A percentile compares a stretch with the other conserved stretches of the same genome.
phyloP scores from a whole-genome alignment of 2,329 filamentous ascomycete genomes.

The Geoglossum cookeanum region DNA sequence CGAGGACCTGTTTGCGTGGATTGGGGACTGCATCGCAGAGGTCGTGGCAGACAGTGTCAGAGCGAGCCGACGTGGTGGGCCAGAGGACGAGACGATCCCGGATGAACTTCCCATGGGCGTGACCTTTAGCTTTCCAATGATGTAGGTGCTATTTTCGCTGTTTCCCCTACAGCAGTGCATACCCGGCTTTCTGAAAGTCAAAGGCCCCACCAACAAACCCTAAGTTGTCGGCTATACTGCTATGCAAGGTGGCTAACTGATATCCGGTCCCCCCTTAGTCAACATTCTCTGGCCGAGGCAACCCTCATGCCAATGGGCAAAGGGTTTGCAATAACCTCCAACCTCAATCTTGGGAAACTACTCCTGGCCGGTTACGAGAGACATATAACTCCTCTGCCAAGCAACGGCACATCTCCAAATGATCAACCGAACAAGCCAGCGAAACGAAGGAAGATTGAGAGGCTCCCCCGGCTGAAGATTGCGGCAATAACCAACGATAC shows the following conservation, averaged over 20 bases:
- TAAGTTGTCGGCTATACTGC: neutral
- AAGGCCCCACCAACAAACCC: neutral
- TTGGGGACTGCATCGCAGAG: constrained; percentile 55
- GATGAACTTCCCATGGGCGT: constrained; percentile 42
- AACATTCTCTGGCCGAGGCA: constrained; percentile 41
- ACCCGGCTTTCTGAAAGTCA: neutral
- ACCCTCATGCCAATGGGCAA: constrained; percentile 52
- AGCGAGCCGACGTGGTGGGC: neutral
- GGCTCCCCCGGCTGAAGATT: constrained; percentile 46
- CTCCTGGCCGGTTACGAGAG: constrained; percentile 39
- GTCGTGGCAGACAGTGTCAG: constrained; percentile 40
- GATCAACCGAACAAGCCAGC: constrained; percentile 16
- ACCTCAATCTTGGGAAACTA: constrained; percentile 40
- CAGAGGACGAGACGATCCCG: neutral
- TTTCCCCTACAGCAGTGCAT: neutral
- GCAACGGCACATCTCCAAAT: constrained; percentile 14
- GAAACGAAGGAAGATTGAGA: neutral
- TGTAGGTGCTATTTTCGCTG: constrained; percentile 13
- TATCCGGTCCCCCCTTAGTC: constrained; percentile 17
- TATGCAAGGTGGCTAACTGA: constrained; percentile 5
- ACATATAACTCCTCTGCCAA: constrained; percentile 15
- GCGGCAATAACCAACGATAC: constrained; percentile 67
- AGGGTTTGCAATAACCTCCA: constrained; percentile 42
- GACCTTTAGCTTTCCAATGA: constrained; percentile 53
- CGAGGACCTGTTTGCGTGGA: constrained; percentile 62